phyloP scores from a whole-genome alignment of 2,329 filamentous ascomycete species.

The Cordyceps pruinosa region DNA sequence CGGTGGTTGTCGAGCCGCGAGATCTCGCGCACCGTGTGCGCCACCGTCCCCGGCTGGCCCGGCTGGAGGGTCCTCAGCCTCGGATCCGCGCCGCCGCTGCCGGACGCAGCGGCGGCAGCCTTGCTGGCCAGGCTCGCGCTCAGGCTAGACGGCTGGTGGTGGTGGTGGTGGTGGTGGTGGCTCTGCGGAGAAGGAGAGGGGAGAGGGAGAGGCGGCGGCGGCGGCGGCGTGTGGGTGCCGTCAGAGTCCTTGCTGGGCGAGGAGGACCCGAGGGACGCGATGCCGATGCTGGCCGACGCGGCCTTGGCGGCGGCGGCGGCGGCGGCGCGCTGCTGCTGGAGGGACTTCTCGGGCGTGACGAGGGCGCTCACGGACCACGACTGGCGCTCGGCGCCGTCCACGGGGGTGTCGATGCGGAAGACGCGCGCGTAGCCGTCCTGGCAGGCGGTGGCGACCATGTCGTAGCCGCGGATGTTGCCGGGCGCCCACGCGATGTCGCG shows the following conservation, averaged over 20 bases:
- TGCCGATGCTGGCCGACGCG: too few species aligned
- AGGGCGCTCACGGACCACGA: conserved; percentile 44
- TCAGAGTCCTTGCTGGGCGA: conserved; percentile 16
- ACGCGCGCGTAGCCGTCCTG: conserved; percentile 87
- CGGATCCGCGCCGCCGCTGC: conserved; percentile 27
- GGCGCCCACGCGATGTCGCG: conserved; percentile 89
- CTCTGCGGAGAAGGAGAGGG: too few species aligned
- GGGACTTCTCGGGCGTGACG: conserved; percentile 26
- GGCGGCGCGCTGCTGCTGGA: conserved; percentile 15
- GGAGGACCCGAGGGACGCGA: background rate
- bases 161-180: conserved; percentile 24
- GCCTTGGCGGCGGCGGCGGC: conserved; percentile 18
- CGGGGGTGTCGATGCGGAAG: conserved; percentile 68
- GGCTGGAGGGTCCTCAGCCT: conserved; percentile 50
- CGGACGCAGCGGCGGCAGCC: conserved; percentile 22
- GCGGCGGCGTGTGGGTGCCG: background rate
- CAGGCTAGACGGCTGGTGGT: conserved; percentile 38
- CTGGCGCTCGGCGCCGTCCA: conserved; percentile 32
- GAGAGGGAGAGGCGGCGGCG: conserved; percentile 15
- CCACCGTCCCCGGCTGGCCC: conserved; percentile 39
- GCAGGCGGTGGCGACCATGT: conserved; percentile 84
- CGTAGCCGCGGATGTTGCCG: conserved; percentile 82
- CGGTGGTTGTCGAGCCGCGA: conserved; percentile 61
- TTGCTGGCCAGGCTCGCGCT: conserved; percentile 48
- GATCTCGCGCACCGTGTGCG: conserved; percentile 39